Evolutionary conservation across 164 flowering plant genomes (phyloP), one percentile per base, ranked within the genome.

Genomic region (Kingdonia uniflora): DNA sequence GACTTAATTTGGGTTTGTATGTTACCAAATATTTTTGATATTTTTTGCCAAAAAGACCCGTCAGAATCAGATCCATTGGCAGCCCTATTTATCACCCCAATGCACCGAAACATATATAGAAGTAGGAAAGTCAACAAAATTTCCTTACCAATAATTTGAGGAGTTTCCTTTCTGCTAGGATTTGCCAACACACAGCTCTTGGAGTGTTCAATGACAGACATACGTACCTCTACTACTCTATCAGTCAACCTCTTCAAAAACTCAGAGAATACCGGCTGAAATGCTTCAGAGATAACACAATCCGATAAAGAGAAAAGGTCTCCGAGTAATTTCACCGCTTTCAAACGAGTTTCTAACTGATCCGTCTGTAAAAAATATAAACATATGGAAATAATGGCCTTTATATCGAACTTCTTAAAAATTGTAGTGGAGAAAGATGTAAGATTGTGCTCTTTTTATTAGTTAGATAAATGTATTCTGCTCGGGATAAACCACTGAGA

Each of bases 211-310:
- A 88, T 85, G 50, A 81, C 95, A 59, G 82, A 76, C 82, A 88
- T 72, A n/a, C 99, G 76, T 55, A 92, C 85, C 33, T 68, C 85
- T 50, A 73, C 86, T 19, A 65, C 78, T 77, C 85, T 84, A 74
- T 92, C 99, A 55, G 97, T 77, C 74, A 86, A 65, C 66, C 97
- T 82, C 72, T 89, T 88, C 60, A 94, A 55, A 59, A 89, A 89
- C 69, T 94, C 99, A 1, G 70, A 65, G 72, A 88, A 84, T 8
- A 94, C 69, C 14, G 95, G 84, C 66, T 71, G 80, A 68, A 86
- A 94, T 42, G 71, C 68, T 64, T 82, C 90, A 59, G 81, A 51
- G 49, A 85, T 76, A 7, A 64, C 21, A 69, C 68, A 67, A 2
- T 69, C 79, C 1, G 87, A 81, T 43, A 88, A 65, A 50, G 95